Base-by-base conservation (phyloP, 768 basidiomycete genomes). In the Mycena latifolia region DNA sequence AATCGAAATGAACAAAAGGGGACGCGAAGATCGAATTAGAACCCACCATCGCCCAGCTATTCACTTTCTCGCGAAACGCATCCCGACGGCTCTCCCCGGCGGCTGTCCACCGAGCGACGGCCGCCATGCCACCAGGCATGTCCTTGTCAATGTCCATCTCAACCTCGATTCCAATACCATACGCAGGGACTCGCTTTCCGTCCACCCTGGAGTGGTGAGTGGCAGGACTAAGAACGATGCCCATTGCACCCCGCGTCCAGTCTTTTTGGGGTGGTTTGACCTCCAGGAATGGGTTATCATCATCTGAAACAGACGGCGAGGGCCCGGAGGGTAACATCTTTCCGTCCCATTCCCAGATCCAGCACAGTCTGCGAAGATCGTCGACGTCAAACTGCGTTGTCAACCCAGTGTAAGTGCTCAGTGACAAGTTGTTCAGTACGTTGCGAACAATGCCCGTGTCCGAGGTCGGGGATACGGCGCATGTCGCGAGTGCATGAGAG, bases 331-430 rank as follows among this genome's bases (percentile, higher is more conserved):
- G 80, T 4, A 86, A 57, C 7, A 80, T 66, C 47, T 84, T 76
- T 8, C 85, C 84, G 72, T 93, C 89, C 94, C 94, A 95, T 75
- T 95, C 94, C 92, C 94, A 94, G 18, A 95, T 65, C 93, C 94
- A 95, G 77, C 93, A 94, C 22, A 95, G 84, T 63, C 91, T 84
- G 61, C 82, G 86, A 50, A 95, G 80, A 72, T 94, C 93, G 53
- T 89, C 86, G n/a, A 88, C 67, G 33, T 85, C 84, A 69, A 93
- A 89, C 59, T 87, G 85, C 5, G 88, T 84, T 2, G 85, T 79
- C 46, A 94, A 79, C 11, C 92, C 92, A 35, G 87, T 73, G 75
- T 93, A 93, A 28, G 89, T 89, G 54, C 82, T 82, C 51, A 93
- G 76, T 39, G 93, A 91, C 53, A 91, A 74, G 72, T 94, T 89